Conservation (phyloP, 2,329 filamentous ascomycete species). For the Mariannaea sp. region DNA sequence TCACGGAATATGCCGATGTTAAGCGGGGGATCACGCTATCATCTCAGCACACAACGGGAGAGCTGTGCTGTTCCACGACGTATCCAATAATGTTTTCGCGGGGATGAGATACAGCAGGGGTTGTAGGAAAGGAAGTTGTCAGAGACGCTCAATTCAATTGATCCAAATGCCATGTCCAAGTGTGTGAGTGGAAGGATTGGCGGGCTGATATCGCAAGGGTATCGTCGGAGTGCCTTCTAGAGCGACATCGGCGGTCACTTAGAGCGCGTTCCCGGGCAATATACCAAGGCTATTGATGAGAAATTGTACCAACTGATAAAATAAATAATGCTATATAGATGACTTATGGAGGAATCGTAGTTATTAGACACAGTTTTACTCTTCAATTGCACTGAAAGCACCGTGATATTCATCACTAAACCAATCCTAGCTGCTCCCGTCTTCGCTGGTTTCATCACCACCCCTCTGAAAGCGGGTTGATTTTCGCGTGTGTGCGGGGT, state of each 20-base stretch:
- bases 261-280: neutral
- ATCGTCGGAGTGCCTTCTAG: neutral
- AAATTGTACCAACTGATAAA: neutral
- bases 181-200: neutral
- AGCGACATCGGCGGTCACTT: conserved; percentile 7
- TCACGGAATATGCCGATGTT: conserved; percentile 12
- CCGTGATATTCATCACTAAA: too few species aligned
- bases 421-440: too few species aligned
- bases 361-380: too few species aligned
- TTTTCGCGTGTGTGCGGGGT: conserved; percentile 6
- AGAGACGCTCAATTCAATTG: neutral
- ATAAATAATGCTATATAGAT: too few species aligned
- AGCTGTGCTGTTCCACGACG: too few species aligned
- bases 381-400: too few species aligned
- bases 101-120: neutral
- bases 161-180: neutral
- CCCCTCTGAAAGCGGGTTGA: neutral
- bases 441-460: neutral
- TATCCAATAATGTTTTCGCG: neutral
- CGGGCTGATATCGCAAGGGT: neutral
- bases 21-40: conserved; percentile 6
- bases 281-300: neutral
- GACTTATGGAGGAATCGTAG: too few species aligned
- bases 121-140: neutral
- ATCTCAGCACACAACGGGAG: too few species aligned